Evolutionary conservation across 2,329 filamentous ascomycete genomes (phyloP).

Genomic region (Epicoccum sorghinum): DNA sequence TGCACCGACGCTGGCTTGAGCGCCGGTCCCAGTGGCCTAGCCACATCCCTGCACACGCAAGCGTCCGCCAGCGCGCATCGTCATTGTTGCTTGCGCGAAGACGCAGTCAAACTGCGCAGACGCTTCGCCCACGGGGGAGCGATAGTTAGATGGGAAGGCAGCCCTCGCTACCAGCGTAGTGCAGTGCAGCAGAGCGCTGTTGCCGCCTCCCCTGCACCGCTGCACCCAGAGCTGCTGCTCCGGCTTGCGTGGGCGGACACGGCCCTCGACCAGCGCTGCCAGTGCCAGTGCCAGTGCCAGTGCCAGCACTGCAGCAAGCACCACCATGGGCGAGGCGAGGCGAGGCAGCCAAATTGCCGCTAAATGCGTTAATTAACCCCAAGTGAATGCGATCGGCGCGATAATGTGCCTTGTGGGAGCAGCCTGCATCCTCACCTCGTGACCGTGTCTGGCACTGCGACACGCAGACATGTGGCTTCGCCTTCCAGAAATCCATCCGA

Average conservation of each 20-base stretch:
- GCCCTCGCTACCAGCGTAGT: background rate
- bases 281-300: conserved; percentile 2
- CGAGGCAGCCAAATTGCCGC: conserved; percentile 15
- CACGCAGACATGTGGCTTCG: background rate
- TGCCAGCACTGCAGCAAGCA: conserved; percentile 4
- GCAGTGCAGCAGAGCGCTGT: too few relatives aligned
- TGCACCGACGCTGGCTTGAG: conserved; percentile 22
- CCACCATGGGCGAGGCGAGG: conserved; percentile 10
- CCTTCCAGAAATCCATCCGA: background rate
- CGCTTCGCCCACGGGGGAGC: background rate
- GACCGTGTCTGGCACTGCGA: conserved; percentile 1
- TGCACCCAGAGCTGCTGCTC: conserved; percentile 1
- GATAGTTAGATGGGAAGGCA: background rate
- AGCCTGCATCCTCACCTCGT: conserved; percentile 4
- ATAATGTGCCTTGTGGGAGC: conserved; percentile 16
- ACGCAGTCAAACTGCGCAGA: too few relatives aligned
- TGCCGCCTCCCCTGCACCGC: too few relatives aligned
- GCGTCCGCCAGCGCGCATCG: conserved; percentile 2
- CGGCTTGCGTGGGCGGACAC: background rate
- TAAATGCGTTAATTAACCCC: background rate
- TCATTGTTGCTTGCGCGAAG: background rate
- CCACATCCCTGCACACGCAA: conserved; percentile 26
- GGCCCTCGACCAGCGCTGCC: background rate
- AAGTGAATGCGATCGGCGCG: conserved; percentile 18
- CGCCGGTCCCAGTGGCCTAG: conserved; percentile 25